Evolutionary conservation across 805 yeast genomes (phyloP).

Genomic region (Starmerella asiatica): DNA sequence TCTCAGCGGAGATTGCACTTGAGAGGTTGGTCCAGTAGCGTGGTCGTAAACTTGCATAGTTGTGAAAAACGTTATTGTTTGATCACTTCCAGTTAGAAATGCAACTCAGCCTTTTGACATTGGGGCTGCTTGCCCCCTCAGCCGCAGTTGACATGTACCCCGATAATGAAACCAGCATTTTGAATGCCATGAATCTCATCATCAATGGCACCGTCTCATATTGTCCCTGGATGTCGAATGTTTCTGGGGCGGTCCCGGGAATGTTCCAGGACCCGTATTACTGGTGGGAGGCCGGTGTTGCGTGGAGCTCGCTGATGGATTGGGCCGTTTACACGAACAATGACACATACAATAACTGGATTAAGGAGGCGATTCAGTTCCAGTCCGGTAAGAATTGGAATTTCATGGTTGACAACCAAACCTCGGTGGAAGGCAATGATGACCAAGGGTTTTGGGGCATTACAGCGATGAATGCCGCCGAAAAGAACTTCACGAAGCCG

Average conservation of each 20-base stretch:
- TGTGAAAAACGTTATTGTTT: too few species aligned
- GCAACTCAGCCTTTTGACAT: not conserved
- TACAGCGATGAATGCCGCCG: conserved; percentile 85
- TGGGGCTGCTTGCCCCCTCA: conserved; percentile 4
- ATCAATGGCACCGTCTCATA: conserved; percentile 55
- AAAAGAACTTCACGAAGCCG: conserved; percentile 68
- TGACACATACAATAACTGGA: conserved; percentile 45
- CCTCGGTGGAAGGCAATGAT: conserved; percentile 91
- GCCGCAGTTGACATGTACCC: conserved; percentile 9
- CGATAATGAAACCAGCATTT: conserved; percentile 31
- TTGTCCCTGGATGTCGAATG: conserved; percentile 39
- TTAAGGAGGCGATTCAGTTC: conserved; percentile 49
- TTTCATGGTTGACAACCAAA: conserved; percentile 77
- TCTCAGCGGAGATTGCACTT: too few species aligned
- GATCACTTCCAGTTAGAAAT: not conserved
- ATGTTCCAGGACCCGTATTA: conserved; percentile 82
- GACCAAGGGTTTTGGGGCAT: conserved; percentile 98
- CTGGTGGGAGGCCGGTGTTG: conserved; percentile 99
- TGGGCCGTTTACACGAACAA: conserved; percentile 60
- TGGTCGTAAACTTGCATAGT: too few species aligned
- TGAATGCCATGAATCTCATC: conserved; percentile 38
- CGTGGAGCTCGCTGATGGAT: conserved; percentile 78
- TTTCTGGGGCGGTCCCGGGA: conserved; percentile 67
- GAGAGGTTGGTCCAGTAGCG: too few species aligned
- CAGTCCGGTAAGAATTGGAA: conserved; percentile 66